phyloP scores from a whole-genome alignment of 345 rosid genomes.

The Eucalyptus camaldulensis region DNA sequence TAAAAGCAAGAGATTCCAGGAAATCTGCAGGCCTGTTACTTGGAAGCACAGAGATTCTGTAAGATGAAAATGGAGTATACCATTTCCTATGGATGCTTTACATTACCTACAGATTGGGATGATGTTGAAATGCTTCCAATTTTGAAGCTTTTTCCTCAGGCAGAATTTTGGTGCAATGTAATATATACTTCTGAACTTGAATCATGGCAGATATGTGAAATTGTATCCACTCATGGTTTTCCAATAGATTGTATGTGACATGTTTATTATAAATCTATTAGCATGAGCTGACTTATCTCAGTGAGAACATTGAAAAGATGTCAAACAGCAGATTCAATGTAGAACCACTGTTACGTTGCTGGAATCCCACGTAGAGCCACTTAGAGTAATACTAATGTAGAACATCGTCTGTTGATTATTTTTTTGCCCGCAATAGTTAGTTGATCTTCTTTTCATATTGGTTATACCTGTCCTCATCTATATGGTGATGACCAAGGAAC shows the following conservation, averaged over 20 bases:
- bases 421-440: neutral
- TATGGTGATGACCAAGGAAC: neutral
- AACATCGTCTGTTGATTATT: neutral
- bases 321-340: neutral
- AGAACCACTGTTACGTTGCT: neutral
- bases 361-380: neutral
- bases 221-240: neutral
- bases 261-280: neutral
- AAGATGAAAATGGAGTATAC: neutral
- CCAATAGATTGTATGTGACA: neutral
- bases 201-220: neutral
- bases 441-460: neutral
- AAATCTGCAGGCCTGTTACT: constrained; percentile 77
- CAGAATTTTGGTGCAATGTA: neutral
- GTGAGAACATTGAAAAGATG: neutral
- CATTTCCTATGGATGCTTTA: neutral
- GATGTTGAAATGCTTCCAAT: neutral
- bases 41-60: constrained; percentile 99
- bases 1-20: constrained; percentile 72
- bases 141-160: neutral
- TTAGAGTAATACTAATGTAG: neutral
- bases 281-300: neutral
- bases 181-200: neutral
- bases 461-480: neutral
- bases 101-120: neutral